Percentiles rank a stretch among this genome's conserved stretches.
Conservation (phyloP, 2,329 filamentous ascomycete species). For the Reticulascus tulasneorum region DNA sequence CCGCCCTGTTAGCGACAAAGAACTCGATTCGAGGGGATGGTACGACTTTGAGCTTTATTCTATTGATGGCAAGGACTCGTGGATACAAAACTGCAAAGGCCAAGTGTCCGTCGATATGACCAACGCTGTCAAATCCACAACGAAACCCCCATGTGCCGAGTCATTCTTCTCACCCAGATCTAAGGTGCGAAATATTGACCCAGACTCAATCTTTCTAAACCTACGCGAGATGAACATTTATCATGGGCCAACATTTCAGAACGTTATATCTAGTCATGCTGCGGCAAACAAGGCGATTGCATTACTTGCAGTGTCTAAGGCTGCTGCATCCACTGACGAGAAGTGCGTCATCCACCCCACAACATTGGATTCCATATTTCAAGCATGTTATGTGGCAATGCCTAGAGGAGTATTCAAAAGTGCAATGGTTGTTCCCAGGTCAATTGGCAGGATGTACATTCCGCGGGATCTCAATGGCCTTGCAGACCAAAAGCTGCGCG, state of each 20-base stretch:
- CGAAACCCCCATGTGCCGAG: too few relatives aligned
- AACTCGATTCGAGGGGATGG: conserved; percentile 5
- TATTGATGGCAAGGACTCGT: conserved; percentile 1
- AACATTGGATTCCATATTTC: conserved; percentile 7
- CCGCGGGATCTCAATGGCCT: too few relatives aligned
- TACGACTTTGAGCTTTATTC: conserved; percentile 8
- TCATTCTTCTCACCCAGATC: too few relatives aligned
- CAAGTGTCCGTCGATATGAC: neutral
- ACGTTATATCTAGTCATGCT: neutral
- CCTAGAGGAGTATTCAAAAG: neutral
- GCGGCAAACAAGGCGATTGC: neutral
- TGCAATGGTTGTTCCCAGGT: conserved; percentile 5
- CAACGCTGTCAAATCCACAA: too few relatives aligned
- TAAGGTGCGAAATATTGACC: neutral
- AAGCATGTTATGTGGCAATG: conserved; percentile 3
- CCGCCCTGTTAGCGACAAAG: conserved; percentile 2
- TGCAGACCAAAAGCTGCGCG: too few relatives aligned
- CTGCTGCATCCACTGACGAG: too few relatives aligned
- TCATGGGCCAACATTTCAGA: conserved; percentile 4
- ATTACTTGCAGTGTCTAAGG: too few relatives aligned
- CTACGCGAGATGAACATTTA: conserved; percentile 4
- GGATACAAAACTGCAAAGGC: neutral
- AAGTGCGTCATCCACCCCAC: conserved; percentile 4
- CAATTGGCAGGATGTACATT: too few relatives aligned
- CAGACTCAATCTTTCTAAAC: neutral